A percentile compares a stretch with the other conserved stretches of the same genome.
Evolutionary conservation across 2,329 filamentous ascomycete species (phyloP).

Genomic region (Cadophora gregata): DNA sequence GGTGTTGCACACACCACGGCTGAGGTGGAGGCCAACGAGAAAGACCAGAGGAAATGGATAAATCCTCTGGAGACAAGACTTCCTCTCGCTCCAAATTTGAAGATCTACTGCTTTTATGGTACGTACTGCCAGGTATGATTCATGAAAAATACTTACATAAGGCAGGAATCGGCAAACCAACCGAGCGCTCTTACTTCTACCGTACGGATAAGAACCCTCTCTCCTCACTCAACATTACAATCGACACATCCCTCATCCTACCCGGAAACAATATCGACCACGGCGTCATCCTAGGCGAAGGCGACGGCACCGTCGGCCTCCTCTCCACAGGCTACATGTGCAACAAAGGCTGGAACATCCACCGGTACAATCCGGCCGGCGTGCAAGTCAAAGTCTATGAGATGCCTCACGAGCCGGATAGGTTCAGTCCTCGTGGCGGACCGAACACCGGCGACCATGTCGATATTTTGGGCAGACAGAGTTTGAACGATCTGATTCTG

Average conservation of each 20-base stretch:
- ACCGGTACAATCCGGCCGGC: conserved; percentile 88
- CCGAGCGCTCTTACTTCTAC: conserved; percentile 93
- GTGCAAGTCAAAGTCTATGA: conserved; percentile 85
- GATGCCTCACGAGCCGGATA: conserved; percentile 95
- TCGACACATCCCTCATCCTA: conserved; percentile 68
- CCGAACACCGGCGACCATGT: conserved; percentile 86
- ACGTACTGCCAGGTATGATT: conserved; percentile 19
- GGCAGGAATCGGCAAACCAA: conserved; percentile 82
- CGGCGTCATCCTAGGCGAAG: conserved; percentile 94
- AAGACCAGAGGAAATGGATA: conserved; percentile 84
- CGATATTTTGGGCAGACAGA: conserved; percentile 89
- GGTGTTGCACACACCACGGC: conserved; percentile 81
- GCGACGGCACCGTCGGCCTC: conserved; percentile 95
- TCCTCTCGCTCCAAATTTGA: conserved; percentile 85
- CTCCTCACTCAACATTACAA: conserved; percentile 74
- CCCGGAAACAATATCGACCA: conserved; percentile 68
- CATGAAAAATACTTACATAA: conserved; percentile 12
- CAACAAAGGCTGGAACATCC: conserved; percentile 90
- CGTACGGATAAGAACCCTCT: conserved; percentile 68
- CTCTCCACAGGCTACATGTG: conserved; percentile 96
- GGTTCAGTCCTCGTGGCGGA: conserved; percentile 81
- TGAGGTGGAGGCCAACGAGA: conserved; percentile 83
- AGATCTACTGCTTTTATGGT: conserved; percentile 97
- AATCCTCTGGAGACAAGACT: conserved; percentile 91
- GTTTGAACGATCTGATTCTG: conserved; percentile 88